Conservation (phyloP, 495 filamentous ascomycete genomes). For the Penicillium diatomitis region DNA sequence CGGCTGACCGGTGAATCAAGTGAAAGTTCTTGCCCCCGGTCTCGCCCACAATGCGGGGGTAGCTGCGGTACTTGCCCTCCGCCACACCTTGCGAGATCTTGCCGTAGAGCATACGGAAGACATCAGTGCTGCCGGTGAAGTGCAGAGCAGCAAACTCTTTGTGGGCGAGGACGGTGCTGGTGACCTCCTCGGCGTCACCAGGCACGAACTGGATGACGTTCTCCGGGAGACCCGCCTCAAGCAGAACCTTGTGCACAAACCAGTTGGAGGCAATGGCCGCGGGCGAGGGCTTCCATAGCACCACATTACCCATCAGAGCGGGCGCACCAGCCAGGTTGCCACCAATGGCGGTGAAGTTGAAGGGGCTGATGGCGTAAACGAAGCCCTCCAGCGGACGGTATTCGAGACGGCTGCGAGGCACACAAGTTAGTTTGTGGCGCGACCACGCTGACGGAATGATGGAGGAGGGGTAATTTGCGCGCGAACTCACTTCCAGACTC, state of each 20-base stretch:
- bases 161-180: slow-evolving; percentile 59
- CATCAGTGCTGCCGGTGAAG: slow-evolving; percentile 73
- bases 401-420: slow-evolving; percentile 48
- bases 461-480: background rate
- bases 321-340: slow-evolving; percentile 70
- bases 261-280: slow-evolving; percentile 68
- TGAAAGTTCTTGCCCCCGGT: slow-evolving; percentile 90
- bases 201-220: slow-evolving; percentile 81
- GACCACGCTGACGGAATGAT: background rate
- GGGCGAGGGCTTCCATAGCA: slow-evolving; percentile 81
- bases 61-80: slow-evolving; percentile 62
- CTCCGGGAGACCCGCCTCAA: slow-evolving; percentile 71
- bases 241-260: slow-evolving; percentile 71
- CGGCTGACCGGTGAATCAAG: slow-evolving; percentile 63
- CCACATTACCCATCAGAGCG: slow-evolving; percentile 76
- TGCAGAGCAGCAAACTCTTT: slow-evolving; percentile 67
- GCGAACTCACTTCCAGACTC: slow-evolving; percentile 60
- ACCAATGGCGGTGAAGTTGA: slow-evolving; percentile 85
- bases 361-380: slow-evolving; percentile 77
- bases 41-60: slow-evolving; percentile 78
- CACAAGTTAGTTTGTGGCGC: background rate
- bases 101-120: slow-evolving; percentile 75
- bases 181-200: slow-evolving; percentile 69
- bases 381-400: slow-evolving; percentile 80
- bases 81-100: slow-evolving; percentile 64